Evolutionary conservation across 495 filamentous ascomycete genomes (phyloP), one percentile per base, ranked within the genome.

Genomic region (Evernia prunastri): DNA sequence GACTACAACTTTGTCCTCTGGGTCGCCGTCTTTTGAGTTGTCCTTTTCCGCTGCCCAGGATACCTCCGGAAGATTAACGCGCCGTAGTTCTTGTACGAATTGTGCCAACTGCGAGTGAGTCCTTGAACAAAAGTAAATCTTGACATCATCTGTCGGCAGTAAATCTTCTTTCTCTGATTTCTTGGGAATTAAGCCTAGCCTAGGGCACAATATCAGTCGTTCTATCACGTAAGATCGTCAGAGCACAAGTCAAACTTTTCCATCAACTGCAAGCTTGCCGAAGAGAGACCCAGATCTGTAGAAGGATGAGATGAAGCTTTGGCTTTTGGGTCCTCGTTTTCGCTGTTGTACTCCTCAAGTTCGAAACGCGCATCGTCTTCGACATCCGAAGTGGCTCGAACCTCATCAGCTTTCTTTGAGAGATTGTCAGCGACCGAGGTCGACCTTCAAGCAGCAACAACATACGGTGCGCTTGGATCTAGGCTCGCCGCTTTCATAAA

Each of bases 21-120:
- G 69, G 27, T 72, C 64, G 4, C 70, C 67, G 10, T 75, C 66
- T 40, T 51, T 39, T 60, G 78, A 51, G 68, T 78, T 67, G 45
- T 75, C 53, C 71, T 77, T 23, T 79, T 36, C 15, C 73, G 77
- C 58, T 47, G 62, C 20, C 60, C 69, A 47, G 59, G 77, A 71
- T 77, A 78, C 78, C 1, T 89, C 80, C 27, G 93, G 90, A 58
- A 97, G 82, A 6, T 81, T 77, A 20, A 96, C 89, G n/a, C 90
- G 86, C 4, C 89, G 85, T 39, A 98, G 76, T 70, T 98, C 95
- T 59, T 86, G 84, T n/a, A 92, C 87, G 71, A 98, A 97, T 74
- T 98, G 94, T 7, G 88, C 88, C 25, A 97, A 75, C 70, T 98
- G 94, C 0, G 94, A 97, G 70, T 98, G 94, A 3, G 94, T 98